Conservation (phyloP, 176 grass and related monocot genomes). For the Eragrostis nindensis region DNA sequence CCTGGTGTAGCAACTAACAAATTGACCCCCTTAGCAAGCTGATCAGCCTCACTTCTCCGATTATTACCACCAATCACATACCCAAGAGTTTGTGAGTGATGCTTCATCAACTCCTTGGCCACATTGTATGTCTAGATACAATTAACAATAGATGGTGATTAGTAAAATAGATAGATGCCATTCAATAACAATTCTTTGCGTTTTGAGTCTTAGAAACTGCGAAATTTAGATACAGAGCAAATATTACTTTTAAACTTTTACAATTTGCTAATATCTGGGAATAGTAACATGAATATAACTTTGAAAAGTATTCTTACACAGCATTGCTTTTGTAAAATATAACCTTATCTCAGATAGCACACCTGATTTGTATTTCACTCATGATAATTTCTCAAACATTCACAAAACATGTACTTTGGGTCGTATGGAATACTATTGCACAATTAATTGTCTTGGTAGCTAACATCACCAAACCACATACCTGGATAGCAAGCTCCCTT, state of each 20-base stretch:
- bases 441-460: not conserved
- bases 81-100: conserved; percentile 90
- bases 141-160: not conserved
- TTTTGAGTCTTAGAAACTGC: not conserved
- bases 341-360: not conserved
- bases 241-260: not conserved
- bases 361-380: conserved; percentile 1
- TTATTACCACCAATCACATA: conserved; percentile 87
- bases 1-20: conserved; percentile 94
- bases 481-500: conserved; percentile 80
- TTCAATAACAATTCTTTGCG: not conserved
- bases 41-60: conserved; percentile 79
- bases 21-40: conserved; percentile 87
- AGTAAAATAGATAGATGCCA: not conserved
- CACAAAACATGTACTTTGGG: not conserved
- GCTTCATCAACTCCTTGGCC: conserved; percentile 89
- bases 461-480: conserved; percentile 23
- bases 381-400: not conserved
- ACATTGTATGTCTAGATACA: conserved; percentile 84
- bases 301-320: not conserved
- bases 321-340: not conserved
- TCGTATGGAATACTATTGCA: not conserved
- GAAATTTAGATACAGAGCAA: not conserved
- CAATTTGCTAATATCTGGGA: not conserved
- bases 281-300: not conserved